These are phyloP conservation scores for Coemansia sp. DNA, from an alignment of 371 early-diverging fungal genomes.

Conservation along the genomic window DNA sequence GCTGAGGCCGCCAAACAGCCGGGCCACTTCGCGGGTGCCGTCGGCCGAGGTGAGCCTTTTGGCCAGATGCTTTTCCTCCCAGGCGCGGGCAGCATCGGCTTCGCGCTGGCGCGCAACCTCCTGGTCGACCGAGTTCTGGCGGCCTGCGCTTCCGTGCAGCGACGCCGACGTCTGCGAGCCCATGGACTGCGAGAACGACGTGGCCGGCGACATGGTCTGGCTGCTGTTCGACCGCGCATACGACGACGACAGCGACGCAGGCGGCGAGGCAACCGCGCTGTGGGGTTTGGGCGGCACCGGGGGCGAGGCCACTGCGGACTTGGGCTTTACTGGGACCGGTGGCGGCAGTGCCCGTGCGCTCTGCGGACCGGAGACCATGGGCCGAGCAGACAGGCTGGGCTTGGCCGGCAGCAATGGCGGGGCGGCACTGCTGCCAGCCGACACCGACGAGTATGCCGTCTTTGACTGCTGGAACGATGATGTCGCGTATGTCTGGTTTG, in stretches of 20 bases:
- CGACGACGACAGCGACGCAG: neutral
- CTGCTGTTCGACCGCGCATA: constrained; percentile 1
- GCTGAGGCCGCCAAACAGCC: constrained; percentile 10
- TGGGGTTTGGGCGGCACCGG: constrained; percentile 1
- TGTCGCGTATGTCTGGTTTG: neutral
- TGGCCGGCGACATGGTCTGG: constrained; percentile 6
- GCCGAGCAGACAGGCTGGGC: neutral
- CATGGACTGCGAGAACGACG: constrained; percentile 6
- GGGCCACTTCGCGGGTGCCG: constrained; percentile 13
- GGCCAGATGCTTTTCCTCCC: constrained; percentile 22
- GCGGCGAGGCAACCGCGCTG: neutral
- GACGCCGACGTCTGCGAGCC: neutral
- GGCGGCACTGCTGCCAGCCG: neutral
- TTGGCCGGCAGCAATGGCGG: constrained; percentile 1
- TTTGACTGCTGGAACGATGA: neutral
- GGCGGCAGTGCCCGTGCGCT: constrained; percentile 5
- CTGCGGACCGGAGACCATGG: neutral
- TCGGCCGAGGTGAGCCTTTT: constrained; percentile 11
- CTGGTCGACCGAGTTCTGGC: neutral
- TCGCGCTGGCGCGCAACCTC: constrained; percentile 14
- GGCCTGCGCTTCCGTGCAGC: neutral
- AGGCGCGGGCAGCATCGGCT: constrained; percentile 23
- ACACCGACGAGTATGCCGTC: neutral
- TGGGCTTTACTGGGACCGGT: constrained; percentile 4
- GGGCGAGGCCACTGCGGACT: neutral